A percentile compares a stretch with the other conserved stretches of the same genome.
phyloP scores from a whole-genome alignment of 805 yeast species.

The Wickerhamomyces queroliae region DNA sequence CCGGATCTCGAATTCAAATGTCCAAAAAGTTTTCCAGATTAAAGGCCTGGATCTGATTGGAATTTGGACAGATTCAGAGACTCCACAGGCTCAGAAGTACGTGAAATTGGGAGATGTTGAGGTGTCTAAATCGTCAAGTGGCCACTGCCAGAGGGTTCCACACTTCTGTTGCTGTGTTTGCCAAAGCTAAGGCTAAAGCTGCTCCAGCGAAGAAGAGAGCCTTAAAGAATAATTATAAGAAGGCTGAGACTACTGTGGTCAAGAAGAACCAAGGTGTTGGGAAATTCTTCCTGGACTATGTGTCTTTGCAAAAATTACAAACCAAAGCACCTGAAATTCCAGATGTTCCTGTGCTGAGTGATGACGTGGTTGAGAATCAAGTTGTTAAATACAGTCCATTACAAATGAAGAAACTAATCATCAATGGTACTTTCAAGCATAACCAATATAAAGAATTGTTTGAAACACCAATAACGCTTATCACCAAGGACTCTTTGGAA shows the following conservation, averaged over 20 bases:
- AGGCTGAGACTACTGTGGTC: constrained; percentile 8
- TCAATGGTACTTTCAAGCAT: constrained; percentile 60
- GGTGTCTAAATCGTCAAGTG: background rate
- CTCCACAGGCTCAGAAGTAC: too few species aligned
- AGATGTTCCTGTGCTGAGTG: constrained; percentile 17
- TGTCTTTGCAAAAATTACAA: constrained; percentile 24
- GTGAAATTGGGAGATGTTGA: constrained; percentile 2
- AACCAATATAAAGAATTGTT: constrained; percentile 66
- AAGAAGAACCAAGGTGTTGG: constrained; percentile 23
- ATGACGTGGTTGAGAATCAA: constrained; percentile 15
- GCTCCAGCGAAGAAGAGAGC: constrained; percentile 4
- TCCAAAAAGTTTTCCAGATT: background rate
- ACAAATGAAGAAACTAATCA: constrained; percentile 37
- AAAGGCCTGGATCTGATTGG: background rate
- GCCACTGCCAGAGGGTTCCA: constrained; percentile 4
- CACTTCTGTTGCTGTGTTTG: constrained; percentile 3
- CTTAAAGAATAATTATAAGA: constrained; percentile 11
- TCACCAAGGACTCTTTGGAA: constrained; percentile 42
- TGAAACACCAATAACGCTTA: constrained; percentile 50
- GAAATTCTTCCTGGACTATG: constrained; percentile 27
- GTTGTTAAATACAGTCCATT: constrained; percentile 33
- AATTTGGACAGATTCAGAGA: too few species aligned
- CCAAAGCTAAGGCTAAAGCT: constrained; percentile 9
- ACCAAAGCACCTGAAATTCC: constrained; percentile 17
- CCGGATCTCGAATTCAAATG: background rate